A percentile compares a stretch with the other conserved stretches of the same genome.
These are phyloP conservation scores for Arabidopsis suecica DNA, from an alignment of 345 rosid genomes.

Conservation along the genomic window DNA sequence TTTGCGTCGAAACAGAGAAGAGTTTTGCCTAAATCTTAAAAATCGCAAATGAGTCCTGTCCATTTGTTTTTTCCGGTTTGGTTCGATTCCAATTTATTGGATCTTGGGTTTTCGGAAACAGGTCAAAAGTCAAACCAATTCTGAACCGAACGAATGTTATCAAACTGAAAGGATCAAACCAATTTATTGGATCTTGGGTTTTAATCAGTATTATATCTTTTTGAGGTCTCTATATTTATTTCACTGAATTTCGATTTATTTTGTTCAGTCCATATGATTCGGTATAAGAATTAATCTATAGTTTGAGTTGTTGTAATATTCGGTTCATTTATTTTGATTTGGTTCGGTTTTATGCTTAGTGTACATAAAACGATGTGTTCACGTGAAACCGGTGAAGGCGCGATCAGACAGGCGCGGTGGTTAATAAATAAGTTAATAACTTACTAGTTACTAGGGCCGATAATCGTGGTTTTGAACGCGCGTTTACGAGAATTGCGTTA, in stretches of 20 bases:
- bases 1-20: slow-evolving; percentile 7
- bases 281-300: neutral
- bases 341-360: neutral
- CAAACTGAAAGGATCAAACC: neutral
- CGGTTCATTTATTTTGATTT: neutral
- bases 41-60: slow-evolving; percentile 31
- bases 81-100: neutral
- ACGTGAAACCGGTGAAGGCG: slow-evolving; percentile 3
- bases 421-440: neutral
- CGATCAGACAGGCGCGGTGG: slow-evolving; percentile 14
- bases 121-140: neutral
- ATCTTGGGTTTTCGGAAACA: neutral
- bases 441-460: neutral
- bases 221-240: neutral
- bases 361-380: neutral
- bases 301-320: neutral
- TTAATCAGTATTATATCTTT: neutral
- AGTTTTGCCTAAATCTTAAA: slow-evolving; percentile 14
- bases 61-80: slow-evolving; percentile 38
- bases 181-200: neutral
- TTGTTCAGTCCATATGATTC: neutral
- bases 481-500: slow-evolving; percentile 24
- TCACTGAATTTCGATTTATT: neutral
- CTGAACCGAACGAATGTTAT: neutral
- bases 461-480: slow-evolving; percentile 27